Conservation (phyloP, 495 filamentous ascomycete genomes). For the Annulohypoxylon bovei region DNA sequence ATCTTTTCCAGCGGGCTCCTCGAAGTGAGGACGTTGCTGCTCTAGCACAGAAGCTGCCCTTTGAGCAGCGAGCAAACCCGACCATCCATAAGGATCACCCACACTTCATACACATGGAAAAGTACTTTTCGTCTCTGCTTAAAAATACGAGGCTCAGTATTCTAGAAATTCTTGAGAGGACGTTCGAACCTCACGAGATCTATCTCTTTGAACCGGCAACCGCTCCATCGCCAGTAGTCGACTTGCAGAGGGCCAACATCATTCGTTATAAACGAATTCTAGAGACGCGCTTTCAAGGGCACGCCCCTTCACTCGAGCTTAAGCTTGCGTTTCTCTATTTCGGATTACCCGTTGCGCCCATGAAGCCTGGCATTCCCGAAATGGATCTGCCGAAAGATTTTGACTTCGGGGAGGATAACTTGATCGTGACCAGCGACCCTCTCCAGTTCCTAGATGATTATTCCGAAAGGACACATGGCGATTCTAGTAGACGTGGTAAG, state of each 20-base stretch:
- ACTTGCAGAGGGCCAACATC: slow-evolving; percentile 28
- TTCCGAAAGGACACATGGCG: slow-evolving; percentile 9
- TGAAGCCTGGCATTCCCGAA: slow-evolving; percentile 22
- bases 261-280: slow-evolving; percentile 27
- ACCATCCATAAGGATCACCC: slow-evolving; percentile 16
- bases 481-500: slow-evolving; percentile 17
- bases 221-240: slow-evolving; percentile 22
- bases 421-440: not conserved
- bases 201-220: slow-evolving; percentile 29
- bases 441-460: slow-evolving; percentile 33
- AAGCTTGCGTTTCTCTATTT: slow-evolving; percentile 46
- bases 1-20: slow-evolving; percentile 1
- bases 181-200: slow-evolving; percentile 43
- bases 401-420: slow-evolving; percentile 9
- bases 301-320: slow-evolving; percentile 29
- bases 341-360: slow-evolving; percentile 42
- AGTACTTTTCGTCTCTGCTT: slow-evolving; percentile 39
- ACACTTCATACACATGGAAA: slow-evolving; percentile 28
- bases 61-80: slow-evolving; percentile 27
- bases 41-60: slow-evolving; percentile 19
- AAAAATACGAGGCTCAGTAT: slow-evolving; percentile 20
- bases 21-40: not conserved
- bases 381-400: slow-evolving; percentile 11
- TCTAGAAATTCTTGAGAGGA: slow-evolving; percentile 35
- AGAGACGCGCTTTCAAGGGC: slow-evolving; percentile 36